Base-by-base conservation (phyloP, 768 basidiomycete species). In the Boletus tylopilopsis region DNA sequence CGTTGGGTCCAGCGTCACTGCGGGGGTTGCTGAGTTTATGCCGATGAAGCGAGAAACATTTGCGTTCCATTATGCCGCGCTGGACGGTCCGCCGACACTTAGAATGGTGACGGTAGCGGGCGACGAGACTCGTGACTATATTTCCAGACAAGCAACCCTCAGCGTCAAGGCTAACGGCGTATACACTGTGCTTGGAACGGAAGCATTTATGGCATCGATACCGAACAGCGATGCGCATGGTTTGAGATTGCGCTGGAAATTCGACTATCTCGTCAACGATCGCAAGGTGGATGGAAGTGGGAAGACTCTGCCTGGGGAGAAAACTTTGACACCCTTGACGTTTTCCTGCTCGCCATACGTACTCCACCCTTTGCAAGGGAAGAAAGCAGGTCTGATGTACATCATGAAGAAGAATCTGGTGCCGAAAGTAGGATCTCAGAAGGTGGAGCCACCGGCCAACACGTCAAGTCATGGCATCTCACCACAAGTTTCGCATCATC, bases 231-330 rank as follows among this genome's bases (percentile, higher is more conserved):
- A 65, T 24, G 44, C 39, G 8, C 52, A 41, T 7, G 65, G 54
- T 9, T 32, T 64, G 19, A 79, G 76, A 49, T 68, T 89, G 16
- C 69, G 71, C 21, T 93, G 91, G 92, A 79, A 80, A 48, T 85
- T 94, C 54, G 85, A 88, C 47, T 94, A 94, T 62, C 60, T 82
- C 27, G 85, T 94, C 10, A 78, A 79, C 34, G 82, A 89, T 54
- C 74, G 80, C 27, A 67, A 71, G 45, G 67, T 69, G 21, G 73
- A 78, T 21, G 63, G 64, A 7, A 70, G 73, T 5, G 78, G 79
- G 21, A 75, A 71, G 50, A 59, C 71, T 16, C 60, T 68, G n/a
- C 71, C 76, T 6, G 87, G 85, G 15, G 91, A 92, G 68, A 88
- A 85, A 70, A 73, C 72, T 2, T 60, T 90, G 48, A 86, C 81